A percentile compares a stretch with the other conserved stretches of the same genome.
These are phyloP conservation scores for Cercophora newfieldiana DNA, from an alignment of 495 filamentous ascomycete species.

Conservation along the genomic window DNA sequence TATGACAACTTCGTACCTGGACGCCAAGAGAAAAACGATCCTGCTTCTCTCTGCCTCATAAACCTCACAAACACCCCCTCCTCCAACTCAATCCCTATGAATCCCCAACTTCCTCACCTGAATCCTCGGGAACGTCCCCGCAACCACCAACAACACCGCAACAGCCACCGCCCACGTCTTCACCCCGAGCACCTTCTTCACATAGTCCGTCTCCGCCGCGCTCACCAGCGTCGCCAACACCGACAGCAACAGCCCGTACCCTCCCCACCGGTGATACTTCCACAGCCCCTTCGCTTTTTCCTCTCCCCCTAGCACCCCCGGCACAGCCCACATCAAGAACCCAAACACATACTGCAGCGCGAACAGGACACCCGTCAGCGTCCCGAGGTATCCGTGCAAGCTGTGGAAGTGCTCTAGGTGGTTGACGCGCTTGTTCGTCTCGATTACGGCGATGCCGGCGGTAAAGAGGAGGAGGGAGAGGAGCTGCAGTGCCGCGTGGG, in stretches of 20 bases:
- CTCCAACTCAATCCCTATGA: conserved; percentile 5
- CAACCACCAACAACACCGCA: conserved; percentile 58
- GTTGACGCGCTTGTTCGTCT: conserved; percentile 73
- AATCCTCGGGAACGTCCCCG: conserved; percentile 73
- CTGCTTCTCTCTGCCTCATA: background rate
- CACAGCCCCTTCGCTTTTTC: conserved; percentile 79
- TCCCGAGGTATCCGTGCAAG: conserved; percentile 75
- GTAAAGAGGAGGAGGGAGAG: conserved; percentile 62
- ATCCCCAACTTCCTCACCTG: conserved; percentile 82
- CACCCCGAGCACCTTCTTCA: conserved; percentile 59
- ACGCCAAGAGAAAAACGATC: background rate
- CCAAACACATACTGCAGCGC: conserved; percentile 73
- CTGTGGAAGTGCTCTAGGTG: conserved; percentile 69
- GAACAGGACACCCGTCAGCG: conserved; percentile 71
- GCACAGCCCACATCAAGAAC: conserved; percentile 73
- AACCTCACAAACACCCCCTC: background rate
- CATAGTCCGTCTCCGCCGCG: conserved; percentile 74
- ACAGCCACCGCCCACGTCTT: conserved; percentile 71
- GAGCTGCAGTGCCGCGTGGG: conserved; percentile 67
- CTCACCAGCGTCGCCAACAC: conserved; percentile 71
- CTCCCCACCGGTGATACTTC: conserved; percentile 83
- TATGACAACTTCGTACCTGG: too few relatives aligned
- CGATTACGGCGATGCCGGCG: conserved; percentile 72
- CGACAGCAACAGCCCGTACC: conserved; percentile 71
- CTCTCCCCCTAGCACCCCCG: conserved; percentile 70